Conservation (phyloP, 768 basidiomycete genomes). For the Boletus fagicola region DNA sequence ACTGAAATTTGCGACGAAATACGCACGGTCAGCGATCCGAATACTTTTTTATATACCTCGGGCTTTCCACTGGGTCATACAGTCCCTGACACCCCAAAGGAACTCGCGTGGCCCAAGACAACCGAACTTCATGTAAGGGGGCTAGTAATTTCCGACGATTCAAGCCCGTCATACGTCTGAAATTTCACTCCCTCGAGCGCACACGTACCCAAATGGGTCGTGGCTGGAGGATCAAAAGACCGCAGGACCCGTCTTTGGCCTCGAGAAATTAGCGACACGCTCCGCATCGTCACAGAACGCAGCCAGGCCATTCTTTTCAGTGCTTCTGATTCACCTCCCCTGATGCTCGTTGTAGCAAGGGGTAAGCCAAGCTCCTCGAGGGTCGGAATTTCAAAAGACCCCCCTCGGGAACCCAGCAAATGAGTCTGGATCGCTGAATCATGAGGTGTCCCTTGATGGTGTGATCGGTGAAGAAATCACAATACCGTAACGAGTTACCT, state of each 20-base stretch:
- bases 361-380: slow-evolving; percentile 17
- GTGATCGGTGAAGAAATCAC: slow-evolving; percentile 18
- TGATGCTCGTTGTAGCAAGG: slow-evolving; percentile 29
- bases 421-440: slow-evolving; percentile 18
- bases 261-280: slow-evolving; percentile 17
- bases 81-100: slow-evolving; percentile 14
- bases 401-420: slow-evolving; percentile 16
- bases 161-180: slow-evolving; percentile 5
- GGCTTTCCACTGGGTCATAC: slow-evolving; percentile 5
- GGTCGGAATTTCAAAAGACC: slow-evolving; percentile 26
- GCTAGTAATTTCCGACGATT: slow-evolving; percentile 24
- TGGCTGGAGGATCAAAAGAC: slow-evolving; percentile 23
- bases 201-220: slow-evolving; percentile 22
- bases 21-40: slow-evolving; percentile 15
- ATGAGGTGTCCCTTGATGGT: slow-evolving; percentile 6
- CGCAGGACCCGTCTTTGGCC: slow-evolving; percentile 10
- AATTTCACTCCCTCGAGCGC: slow-evolving; percentile 9
- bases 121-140: slow-evolving; percentile 20
- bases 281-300: slow-evolving; percentile 17
- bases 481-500: slow-evolving; percentile 15
- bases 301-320: slow-evolving; percentile 11
- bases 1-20: background rate
- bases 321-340: slow-evolving; percentile 30
- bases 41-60: background rate
- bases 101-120: slow-evolving; percentile 21